Evolutionary conservation across 305 asterid species (phyloP), one percentile per base, ranked within the genome.

Genomic region (Rubia peregrina): DNA sequence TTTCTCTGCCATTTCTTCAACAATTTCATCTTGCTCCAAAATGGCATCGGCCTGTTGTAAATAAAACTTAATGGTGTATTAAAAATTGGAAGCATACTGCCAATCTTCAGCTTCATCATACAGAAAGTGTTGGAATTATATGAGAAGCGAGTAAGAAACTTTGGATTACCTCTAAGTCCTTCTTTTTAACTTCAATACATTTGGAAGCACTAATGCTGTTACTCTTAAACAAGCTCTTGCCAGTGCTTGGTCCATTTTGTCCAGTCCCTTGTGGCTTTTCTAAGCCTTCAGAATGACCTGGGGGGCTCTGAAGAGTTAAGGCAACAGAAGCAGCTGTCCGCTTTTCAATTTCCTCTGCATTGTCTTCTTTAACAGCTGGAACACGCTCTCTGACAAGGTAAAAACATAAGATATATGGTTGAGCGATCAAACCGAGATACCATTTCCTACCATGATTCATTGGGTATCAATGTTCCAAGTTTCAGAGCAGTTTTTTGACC

Each of bases 161-260:
- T 55, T 9, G 56, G 48, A 62, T 72, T 85, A 91, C 98, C 97
- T 93, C 95, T 11, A 80, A 11, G 64, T 83, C 80, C 56, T 56
- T 81, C 74, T 60, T 76, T 84, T 91, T 82, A 68, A 87, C 95
- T 53, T 81, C 96, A 0, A 94, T 73, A 41, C 99, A 94, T 80
- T 91, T 89, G 41, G 99, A 94, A 60, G 83, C 99, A 71, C 99
- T 94, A 72, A 91, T 94, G 72, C 97, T 94, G 71, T 96, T 94
- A 76, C 99, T 94, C 89, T 94, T 94, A 77, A 91, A 84, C 90
- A 94, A 84, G 87, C 99, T 86, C 55, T 96, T 85, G 67, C 87
- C 86, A 59, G 76, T 80, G 80, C 78, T 83, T 64, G 78, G 80
- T 59, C 84, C 90, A 74, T 77, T 80, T 80, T 77, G 80, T 42